These are phyloP conservation scores for Verticillium klebahnii DNA, from an alignment of 2,329 filamentous ascomycete species.

Conservation along the genomic window DNA sequence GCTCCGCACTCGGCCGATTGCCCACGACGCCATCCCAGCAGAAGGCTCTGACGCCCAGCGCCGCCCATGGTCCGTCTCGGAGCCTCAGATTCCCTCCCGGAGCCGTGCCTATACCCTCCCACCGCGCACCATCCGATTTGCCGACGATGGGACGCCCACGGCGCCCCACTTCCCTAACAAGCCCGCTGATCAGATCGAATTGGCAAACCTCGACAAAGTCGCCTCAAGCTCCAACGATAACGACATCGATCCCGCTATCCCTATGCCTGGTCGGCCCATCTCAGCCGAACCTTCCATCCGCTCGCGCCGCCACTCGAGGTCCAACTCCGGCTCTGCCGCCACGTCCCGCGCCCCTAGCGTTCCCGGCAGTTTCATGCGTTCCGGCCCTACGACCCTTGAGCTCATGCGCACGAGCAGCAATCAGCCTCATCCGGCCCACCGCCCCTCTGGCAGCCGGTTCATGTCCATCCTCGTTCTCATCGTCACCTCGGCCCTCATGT, in stretches of 20 bases:
- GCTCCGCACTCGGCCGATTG: slow-evolving; percentile 52
- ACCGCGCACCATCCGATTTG: slow-evolving; percentile 23
- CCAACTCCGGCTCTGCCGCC: slow-evolving; percentile 18
- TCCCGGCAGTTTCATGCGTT: slow-evolving; percentile 9
- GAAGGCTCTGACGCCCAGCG: slow-evolving; percentile 1
- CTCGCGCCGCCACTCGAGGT: slow-evolving; percentile 18
- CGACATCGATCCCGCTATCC: slow-evolving; percentile 4
- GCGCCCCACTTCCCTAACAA: not conserved
- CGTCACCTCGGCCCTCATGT: slow-evolving; percentile 50
- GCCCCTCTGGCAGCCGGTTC: slow-evolving; percentile 4
- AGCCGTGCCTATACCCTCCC: slow-evolving; percentile 1
- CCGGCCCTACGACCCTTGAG: slow-evolving; percentile 14
- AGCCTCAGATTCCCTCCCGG: not conserved
- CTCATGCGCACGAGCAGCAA: slow-evolving; percentile 10
- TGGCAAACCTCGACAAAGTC: not conserved
- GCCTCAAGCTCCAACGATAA: not conserved
- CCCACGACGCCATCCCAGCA: slow-evolving; percentile 53
- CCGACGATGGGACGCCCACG: slow-evolving; percentile 13
- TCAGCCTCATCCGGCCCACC: not conserved
- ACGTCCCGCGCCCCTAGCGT: slow-evolving; percentile 15
- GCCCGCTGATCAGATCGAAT: slow-evolving; percentile 5
- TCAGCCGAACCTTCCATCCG: slow-evolving; percentile 15
- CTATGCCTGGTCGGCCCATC: slow-evolving; percentile 2
- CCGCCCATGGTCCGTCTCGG: not conserved
- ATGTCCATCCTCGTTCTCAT: slow-evolving; percentile 47